These are phyloP conservation scores for Arbutus unedo DNA, from an alignment of 148 eudicot species.

Conservation along the genomic window DNA sequence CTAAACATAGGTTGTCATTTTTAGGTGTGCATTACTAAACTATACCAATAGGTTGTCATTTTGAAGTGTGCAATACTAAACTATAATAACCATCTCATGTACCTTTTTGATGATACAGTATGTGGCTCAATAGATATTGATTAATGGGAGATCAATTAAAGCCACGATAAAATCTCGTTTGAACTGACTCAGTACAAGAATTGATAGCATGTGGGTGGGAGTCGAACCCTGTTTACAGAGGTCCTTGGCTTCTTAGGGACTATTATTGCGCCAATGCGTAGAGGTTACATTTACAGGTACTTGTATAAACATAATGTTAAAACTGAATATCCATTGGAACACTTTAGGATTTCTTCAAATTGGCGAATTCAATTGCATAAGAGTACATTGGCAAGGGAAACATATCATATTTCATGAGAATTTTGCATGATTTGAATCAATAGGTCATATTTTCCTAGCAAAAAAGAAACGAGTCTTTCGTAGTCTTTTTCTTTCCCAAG, in stretches of 20 bases:
- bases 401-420: background rate
- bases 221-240: too few relatives aligned
- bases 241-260: too few relatives aligned
- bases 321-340: background rate
- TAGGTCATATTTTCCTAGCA: background rate
- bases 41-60: background rate
- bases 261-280: too few relatives aligned
- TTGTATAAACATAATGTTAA: background rate
- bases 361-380: background rate
- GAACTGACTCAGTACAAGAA: too few relatives aligned
- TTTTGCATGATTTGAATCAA: background rate
- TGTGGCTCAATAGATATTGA: too few relatives aligned
- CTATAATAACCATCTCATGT: background rate
- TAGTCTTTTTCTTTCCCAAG: slow-evolving; percentile 19
- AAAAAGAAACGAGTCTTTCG: background rate
- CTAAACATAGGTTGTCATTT: background rate
- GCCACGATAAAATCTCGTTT: too few relatives aligned
- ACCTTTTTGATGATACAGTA: too few relatives aligned
- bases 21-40: background rate
- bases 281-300: background rate
- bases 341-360: background rate
- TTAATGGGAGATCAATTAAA: too few relatives aligned
- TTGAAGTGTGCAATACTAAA: background rate
- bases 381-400: background rate
- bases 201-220: too few relatives aligned